Evolutionary conservation across 495 filamentous ascomycete species (phyloP), one percentile per base, ranked within the genome.

Genomic region (Sordaria brevicollis): DNA sequence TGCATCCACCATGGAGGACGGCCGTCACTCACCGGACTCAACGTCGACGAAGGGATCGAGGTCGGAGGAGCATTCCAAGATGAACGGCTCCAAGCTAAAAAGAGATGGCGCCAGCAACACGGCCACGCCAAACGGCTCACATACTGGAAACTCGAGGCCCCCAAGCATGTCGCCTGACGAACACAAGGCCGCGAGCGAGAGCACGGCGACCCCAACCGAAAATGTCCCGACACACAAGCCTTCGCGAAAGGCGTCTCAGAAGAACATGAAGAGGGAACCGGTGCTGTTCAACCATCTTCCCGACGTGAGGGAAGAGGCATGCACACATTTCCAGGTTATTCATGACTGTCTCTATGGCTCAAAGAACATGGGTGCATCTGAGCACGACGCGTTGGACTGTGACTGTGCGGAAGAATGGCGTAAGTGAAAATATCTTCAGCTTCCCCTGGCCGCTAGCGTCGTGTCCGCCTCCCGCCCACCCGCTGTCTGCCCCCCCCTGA

Each of bases 331-430:
- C 74, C 85, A 91, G 69, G 83, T 93, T 29, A 93, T 99, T 70
- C 80, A 86, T 39, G 85, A 89, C 69, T 98, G 94, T 76, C 89
- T 89, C 36, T 99, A 98, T 79, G 91, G 91, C 17, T 91, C 92
- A 71, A 97, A 93, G 76, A 87, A 90, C 68, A 89, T 98, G 81
- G 95, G 95, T 31, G 89, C 90, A 73, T 94, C 95, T 13, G 95
- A 97, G 73, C 91, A 88, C 69, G 88, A 94, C 85, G 90, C 90
- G 70, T 88, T 97, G 83, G 94, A 96, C 78, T 99, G 95, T 80
- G 95, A 99, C 78, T 99, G 95, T 81, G 83, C 85, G 68, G 93
- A 96, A 81, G 93, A 97, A 83, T 97, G 93, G 92, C 90, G 95
- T 99, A 90, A 87, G 94, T 88, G 74, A 65, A 34, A 37, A 37